Base-by-base conservation (phyloP, 805 yeast species). In the Candida piceae region DNA sequence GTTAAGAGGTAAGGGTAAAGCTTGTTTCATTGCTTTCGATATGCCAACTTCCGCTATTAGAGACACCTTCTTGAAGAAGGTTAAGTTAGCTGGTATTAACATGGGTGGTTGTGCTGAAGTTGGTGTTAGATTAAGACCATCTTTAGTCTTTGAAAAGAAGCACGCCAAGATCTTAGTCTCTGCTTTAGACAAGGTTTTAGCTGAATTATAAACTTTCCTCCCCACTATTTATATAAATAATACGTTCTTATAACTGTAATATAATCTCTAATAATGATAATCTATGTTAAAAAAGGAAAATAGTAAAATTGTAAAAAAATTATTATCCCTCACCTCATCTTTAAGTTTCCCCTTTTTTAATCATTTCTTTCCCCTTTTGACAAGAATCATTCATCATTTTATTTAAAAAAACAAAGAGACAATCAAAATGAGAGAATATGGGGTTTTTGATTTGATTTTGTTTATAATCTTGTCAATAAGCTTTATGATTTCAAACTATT, bases 1-100 rank as follows among this genome's bases (percentile, higher is more conserved):
- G 63, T 71, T 84, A 57, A 76, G 94, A 62, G 94, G 94, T 45
- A 72, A 82, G 62, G 70, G 68, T 53, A 70, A 78, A 49, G 94
- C 84, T 31, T 83, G 93, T 32, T 84, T 81, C 64, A 75, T 84
- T 59, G 94, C 94, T n/a, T 84, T 86, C 77, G 83, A 82, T 48
- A 62, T 78, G 52, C 72, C 72, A 34, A 52, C 72, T 35, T 60
- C 72, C 29, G 69, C 66, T 38, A 62, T 66, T 18, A 76, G 95
- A 66, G 78, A 80, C 61, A 60, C 67, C 49, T 79, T 85, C 62
- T 63, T 82, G 52, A 49, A 47, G 43, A 76, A 72, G 45, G 69
- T 81, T 73, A 80, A 76, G 64, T 55, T 62, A 32, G 69, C 57
- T 34, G 95, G 95, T 61, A 71, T 83, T 44, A 84, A 85, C 62